phyloP scores from a whole-genome alignment of 139 green algal genomes.

The Mesotaenium endlicherianum region DNA sequence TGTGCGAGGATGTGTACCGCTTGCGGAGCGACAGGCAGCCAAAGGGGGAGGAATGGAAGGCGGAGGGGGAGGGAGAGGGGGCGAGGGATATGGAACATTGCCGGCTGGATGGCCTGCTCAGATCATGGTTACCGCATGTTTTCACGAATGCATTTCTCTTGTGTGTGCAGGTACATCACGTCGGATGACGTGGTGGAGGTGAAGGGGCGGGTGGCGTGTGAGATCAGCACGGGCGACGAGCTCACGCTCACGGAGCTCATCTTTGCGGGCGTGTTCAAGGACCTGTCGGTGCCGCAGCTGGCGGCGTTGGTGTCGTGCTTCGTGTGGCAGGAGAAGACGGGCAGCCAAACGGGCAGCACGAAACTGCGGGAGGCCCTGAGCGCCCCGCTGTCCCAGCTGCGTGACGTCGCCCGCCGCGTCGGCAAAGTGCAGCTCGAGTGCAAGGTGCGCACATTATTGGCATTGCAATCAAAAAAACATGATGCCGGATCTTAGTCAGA shows the following conservation, averaged over 20 bases:
- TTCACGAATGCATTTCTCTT: background rate
- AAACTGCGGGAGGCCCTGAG: slow-evolving; percentile 57
- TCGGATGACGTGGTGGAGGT: slow-evolving; percentile 65
- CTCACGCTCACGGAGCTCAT: slow-evolving; percentile 72
- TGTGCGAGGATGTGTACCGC: too few species aligned
- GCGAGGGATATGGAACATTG: too few species aligned
- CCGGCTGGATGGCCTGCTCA: too few species aligned
- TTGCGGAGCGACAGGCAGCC: too few species aligned
- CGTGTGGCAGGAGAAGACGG: slow-evolving; percentile 66
- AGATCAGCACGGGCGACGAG: slow-evolving; percentile 46
- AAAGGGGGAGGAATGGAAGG: too few species aligned
- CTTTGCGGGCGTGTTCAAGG: slow-evolving; percentile 68
- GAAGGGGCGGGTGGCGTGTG: slow-evolving; percentile 66
- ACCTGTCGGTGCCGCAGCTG: slow-evolving; percentile 60
- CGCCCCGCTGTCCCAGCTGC: slow-evolving; percentile 65
- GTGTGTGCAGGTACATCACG: slow-evolving; percentile 54
- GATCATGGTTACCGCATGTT: background rate
- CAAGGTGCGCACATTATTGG: slow-evolving; percentile 40
- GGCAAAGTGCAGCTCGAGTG: slow-evolving; percentile 39
- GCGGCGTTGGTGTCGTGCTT: slow-evolving; percentile 71
- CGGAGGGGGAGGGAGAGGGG: too few species aligned
- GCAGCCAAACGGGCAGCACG: background rate
- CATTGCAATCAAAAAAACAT: too few species aligned
- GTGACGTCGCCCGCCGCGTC: slow-evolving; percentile 50
- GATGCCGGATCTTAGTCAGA: too few species aligned